These are phyloP conservation scores for Sugiyamaella novakii DNA, from an alignment of 1,139 yeast genomes.

Conservation along the genomic window DNA sequence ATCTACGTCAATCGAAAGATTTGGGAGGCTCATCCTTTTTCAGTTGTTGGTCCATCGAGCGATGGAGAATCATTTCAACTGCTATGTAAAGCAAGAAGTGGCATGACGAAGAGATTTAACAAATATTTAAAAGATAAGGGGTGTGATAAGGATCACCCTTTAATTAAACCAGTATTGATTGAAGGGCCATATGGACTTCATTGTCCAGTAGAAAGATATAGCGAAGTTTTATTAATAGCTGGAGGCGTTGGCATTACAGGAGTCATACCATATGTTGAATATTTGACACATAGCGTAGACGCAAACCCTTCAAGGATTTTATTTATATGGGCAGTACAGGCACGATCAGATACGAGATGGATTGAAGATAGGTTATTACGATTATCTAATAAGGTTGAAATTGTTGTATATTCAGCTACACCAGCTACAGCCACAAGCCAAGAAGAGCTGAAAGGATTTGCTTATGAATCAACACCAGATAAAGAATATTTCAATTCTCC, in stretches of 20 bases:
- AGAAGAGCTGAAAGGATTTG: slow-evolving; percentile 3
- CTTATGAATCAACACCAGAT: slow-evolving; percentile 1
- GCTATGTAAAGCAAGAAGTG: slow-evolving; percentile 43
- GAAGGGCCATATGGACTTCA: slow-evolving; percentile 70
- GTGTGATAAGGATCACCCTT: slow-evolving; percentile 32
- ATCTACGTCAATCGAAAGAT: slow-evolving; percentile 53
- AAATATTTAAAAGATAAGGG: slow-evolving; percentile 33
- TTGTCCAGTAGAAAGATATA: slow-evolving; percentile 57
- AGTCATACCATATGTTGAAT: slow-evolving; percentile 43
- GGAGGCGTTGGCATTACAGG: slow-evolving; percentile 83
- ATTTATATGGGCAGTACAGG: slow-evolving; percentile 38
- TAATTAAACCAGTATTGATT: slow-evolving; percentile 45
- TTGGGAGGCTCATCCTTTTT: slow-evolving; percentile 67
- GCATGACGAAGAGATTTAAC: slow-evolving; percentile 39
- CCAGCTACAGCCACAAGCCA: neutral
- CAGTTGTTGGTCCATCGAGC: slow-evolving; percentile 49
- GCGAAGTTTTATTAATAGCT: slow-evolving; percentile 56
- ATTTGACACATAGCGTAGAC: slow-evolving; percentile 27
- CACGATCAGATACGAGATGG: slow-evolving; percentile 33
- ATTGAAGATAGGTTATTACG: slow-evolving; percentile 34
- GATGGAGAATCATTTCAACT: slow-evolving; percentile 44
- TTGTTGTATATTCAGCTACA: slow-evolving; percentile 32
- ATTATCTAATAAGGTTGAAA: slow-evolving; percentile 31
- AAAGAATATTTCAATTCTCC: too few relatives aligned
- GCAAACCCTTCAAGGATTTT: slow-evolving; percentile 28